phyloP scores from a whole-genome alignment of 495 filamentous ascomycete species.

The Echria macrotheca region DNA sequence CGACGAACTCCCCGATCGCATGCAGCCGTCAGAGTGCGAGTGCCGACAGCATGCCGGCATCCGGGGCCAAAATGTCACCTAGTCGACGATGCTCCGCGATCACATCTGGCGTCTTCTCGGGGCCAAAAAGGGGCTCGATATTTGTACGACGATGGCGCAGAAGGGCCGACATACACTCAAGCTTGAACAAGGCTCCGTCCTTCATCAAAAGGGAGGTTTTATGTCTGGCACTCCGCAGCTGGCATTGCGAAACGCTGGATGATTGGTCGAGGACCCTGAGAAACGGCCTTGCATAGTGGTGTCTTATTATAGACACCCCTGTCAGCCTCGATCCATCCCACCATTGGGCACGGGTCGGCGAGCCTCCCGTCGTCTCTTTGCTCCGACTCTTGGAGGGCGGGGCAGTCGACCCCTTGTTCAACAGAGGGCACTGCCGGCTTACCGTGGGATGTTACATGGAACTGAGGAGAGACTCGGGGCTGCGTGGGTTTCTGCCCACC shows the following conservation, averaged over 20 bases:
- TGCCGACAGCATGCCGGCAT: no score
- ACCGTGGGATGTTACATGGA: neutral
- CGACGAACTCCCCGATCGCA: slow-evolving; percentile 1
- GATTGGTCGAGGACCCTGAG: neutral
- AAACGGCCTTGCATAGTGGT: slow-evolving; percentile 15
- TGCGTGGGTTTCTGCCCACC: no score
- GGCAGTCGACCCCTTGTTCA: no score
- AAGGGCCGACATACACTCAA: neutral
- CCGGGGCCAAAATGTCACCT: no score
- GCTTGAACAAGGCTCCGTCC: neutral
- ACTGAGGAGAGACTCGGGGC: slow-evolving; percentile 3
- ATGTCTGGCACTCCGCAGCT: slow-evolving; percentile 7
- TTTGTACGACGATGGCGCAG: no score
- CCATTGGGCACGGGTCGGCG: slow-evolving; percentile 13
- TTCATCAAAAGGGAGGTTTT: slow-evolving; percentile 5
- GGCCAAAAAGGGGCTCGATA: no score
- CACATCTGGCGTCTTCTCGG: no score
- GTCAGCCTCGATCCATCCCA: slow-evolving; percentile 15
- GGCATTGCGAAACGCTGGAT: slow-evolving; percentile 4
- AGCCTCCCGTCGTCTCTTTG: neutral
- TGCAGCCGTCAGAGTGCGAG: slow-evolving; percentile 2
- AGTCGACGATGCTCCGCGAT: no score
- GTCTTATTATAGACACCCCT: slow-evolving; percentile 22
- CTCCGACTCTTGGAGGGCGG: no score
- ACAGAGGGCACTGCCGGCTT: slow-evolving; percentile 6